A percentile compares a stretch with the other conserved stretches of the same genome.
phyloP scores from a whole-genome alignment of 116 monocot genomes.

The Dioscorea cayenensis region DNA sequence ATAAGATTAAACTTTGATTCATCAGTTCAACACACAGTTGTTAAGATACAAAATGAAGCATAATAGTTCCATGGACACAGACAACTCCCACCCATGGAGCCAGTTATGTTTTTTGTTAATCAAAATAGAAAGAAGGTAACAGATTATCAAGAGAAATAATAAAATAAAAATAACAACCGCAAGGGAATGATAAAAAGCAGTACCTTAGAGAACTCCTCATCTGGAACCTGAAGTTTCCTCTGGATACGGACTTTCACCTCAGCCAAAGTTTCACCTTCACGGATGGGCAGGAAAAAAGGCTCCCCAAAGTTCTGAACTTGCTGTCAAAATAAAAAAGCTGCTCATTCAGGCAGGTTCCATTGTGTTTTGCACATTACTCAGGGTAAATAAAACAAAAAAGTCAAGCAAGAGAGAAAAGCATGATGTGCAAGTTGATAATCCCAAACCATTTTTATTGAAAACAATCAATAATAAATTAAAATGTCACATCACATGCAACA shows the following conservation, averaged over 20 bases:
- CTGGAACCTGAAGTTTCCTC: constrained; percentile 82
- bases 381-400: no score
- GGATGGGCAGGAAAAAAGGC: constrained; percentile 88
- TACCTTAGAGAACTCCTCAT: constrained; percentile 97
- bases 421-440: no score
- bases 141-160: no score
- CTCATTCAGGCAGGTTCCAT: not conserved
- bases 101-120: not conserved
- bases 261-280: constrained; percentile 76
- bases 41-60: no score
- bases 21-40: not conserved
- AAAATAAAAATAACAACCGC: not conserved
- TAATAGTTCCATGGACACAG: no score
- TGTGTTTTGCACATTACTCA: no score
- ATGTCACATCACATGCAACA: no score
- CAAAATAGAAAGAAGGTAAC: no score
- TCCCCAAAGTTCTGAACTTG: constrained; percentile 92
- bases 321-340: constrained; percentile 25
- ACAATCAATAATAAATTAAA: no score
- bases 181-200: not conserved
- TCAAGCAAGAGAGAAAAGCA: no score
- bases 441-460: no score
- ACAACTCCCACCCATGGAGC: no score
- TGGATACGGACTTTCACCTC: constrained; percentile 87
- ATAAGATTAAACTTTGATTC: not conserved